Evolutionary conservation across 2,329 filamentous ascomycete species (phyloP).

Genomic region (Sordariomycetes sp.): DNA sequence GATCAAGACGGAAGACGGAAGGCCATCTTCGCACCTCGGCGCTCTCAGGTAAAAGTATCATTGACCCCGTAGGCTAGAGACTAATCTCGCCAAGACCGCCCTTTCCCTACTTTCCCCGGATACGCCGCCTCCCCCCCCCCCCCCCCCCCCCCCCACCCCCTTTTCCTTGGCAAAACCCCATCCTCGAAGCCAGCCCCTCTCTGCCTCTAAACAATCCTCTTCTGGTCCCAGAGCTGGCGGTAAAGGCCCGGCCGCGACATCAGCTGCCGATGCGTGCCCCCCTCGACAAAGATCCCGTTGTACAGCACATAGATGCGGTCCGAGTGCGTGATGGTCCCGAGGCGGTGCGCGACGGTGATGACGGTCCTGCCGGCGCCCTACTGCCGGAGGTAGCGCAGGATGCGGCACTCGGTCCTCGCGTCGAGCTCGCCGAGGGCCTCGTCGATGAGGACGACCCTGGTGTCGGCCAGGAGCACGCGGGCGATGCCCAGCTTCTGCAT

Average conservation of each 20-base stretch:
- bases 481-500: conserved; percentile 34
- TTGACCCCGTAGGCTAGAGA: no score
- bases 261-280: conserved; percentile 34
- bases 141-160: no score
- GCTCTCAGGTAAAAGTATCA: no score
- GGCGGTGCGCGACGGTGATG: conserved; percentile 32
- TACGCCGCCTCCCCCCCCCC: no score
- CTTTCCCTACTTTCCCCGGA: no score
- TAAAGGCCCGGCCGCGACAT: conserved; percentile 34
- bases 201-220: conserved; percentile 11
- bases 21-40: no score
- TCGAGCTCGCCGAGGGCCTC: conserved; percentile 37
- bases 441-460: conserved; percentile 23
- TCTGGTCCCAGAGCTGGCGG: conserved; percentile 34
- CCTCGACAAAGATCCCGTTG: conserved; percentile 34
- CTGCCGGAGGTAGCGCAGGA: conserved; percentile 30
- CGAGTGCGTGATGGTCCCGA: conserved; percentile 26
- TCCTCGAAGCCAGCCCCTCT: neutral
- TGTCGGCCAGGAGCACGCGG: conserved; percentile 17
- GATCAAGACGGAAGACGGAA: no score
- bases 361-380: conserved; percentile 35
- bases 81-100: no score
- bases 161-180: neutral
- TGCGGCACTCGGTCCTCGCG: conserved; percentile 25
- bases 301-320: conserved; percentile 40